Conservation (phyloP, 139 green algal genomes). For the Tetratostichococcus sp. region DNA sequence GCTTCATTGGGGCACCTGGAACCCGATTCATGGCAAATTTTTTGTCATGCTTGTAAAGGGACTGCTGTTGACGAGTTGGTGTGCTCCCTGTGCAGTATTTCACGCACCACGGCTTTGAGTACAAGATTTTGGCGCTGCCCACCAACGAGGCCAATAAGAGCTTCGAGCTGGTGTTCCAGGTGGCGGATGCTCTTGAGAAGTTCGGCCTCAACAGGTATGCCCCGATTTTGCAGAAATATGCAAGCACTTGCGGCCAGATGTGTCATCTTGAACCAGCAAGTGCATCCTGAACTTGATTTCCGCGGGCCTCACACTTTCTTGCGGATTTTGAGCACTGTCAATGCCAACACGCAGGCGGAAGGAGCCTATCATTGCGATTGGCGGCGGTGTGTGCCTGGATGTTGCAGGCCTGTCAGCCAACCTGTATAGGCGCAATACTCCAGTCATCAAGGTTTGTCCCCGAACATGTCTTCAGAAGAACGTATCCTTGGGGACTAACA, state of each 20-base stretch:
- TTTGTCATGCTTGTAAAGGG: too few species aligned
- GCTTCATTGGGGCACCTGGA: too few species aligned
- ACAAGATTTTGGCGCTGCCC: conserved; percentile 29
- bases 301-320: too few species aligned
- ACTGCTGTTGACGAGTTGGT: too few species aligned
- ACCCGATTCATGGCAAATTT: too few species aligned
- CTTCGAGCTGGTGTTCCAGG: conserved; percentile 36
- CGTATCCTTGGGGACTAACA: too few species aligned
- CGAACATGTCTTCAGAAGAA: too few species aligned
- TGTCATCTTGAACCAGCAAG: too few species aligned
- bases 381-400: conserved; percentile 47
- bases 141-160: conserved; percentile 47
- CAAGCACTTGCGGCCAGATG: too few species aligned
- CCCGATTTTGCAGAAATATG: too few species aligned
- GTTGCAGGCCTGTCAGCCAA: conserved; percentile 40
- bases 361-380: conserved; percentile 52
- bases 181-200: conserved; percentile 34
- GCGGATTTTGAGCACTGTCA: neutral
- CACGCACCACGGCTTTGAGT: conserved; percentile 30
- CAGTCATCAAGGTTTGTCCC: conserved; percentile 52
- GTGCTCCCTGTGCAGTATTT: conserved; percentile 32
- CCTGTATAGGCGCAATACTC: conserved; percentile 43
- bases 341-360: conserved; percentile 26
- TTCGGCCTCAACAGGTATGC: conserved; percentile 41
- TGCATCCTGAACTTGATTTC: too few species aligned